A percentile compares a stretch with the other conserved stretches of the same genome.
Evolutionary conservation across 208 protist species (phyloP).

Genomic region (Blechomonas ayalai): DNA sequence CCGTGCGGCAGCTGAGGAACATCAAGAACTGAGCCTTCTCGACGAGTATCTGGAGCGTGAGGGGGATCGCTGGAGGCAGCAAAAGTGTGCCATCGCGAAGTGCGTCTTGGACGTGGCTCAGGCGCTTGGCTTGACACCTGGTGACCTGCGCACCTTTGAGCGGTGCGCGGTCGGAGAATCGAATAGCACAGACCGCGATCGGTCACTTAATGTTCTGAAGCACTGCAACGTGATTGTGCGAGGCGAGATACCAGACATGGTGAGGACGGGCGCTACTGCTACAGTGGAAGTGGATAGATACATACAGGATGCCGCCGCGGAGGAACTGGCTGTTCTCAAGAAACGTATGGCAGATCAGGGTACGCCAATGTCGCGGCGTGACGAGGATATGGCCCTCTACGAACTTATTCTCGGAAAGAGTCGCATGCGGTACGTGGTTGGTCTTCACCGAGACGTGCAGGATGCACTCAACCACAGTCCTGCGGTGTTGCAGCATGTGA

Average conservation of each 20-base stretch:
- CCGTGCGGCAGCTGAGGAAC: conserved; percentile 33
- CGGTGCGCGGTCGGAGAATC: neutral
- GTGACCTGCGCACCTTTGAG: conserved; percentile 44
- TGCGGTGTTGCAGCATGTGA: conserved; percentile 3
- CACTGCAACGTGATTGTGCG: conserved; percentile 82
- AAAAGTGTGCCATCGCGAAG: conserved; percentile 62
- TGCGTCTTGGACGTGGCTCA: conserved; percentile 44
- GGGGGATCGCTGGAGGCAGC: conserved; percentile 41
- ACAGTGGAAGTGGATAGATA: neutral
- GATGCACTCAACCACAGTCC: conserved; percentile 35
- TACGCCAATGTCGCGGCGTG: conserved; percentile 21
- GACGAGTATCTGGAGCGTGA: conserved; percentile 65
- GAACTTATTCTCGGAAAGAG: conserved; percentile 62
- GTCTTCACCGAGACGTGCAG: conserved; percentile 68
- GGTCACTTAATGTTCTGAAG: conserved; percentile 39
- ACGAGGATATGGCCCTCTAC: conserved; percentile 63
- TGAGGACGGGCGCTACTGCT: conserved; percentile 1
- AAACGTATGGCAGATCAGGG: conserved; percentile 36
- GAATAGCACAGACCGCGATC: neutral
- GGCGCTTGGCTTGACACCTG: conserved; percentile 31
- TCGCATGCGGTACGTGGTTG: conserved; percentile 81
- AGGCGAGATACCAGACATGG: conserved; percentile 46
- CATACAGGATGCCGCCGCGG: neutral
- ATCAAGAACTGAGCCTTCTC: conserved; percentile 44
- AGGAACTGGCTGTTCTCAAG: conserved; percentile 46